Conservation (phyloP, 2,329 filamentous ascomycete species). For the Hypoxylon sp. region DNA sequence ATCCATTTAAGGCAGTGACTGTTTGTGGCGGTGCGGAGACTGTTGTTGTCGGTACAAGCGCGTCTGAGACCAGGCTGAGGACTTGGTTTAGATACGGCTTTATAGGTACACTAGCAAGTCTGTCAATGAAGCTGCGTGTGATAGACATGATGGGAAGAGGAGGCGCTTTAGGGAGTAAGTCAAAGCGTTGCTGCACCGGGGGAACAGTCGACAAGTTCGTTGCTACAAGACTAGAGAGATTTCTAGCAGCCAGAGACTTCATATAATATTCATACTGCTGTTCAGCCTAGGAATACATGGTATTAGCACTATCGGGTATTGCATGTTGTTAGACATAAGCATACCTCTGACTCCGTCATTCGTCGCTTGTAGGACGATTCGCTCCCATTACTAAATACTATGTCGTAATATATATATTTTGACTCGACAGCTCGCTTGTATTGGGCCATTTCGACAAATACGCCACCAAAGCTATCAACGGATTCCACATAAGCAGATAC, state of each 20-base stretch:
- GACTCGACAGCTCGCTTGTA: not conserved
- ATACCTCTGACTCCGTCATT: not conserved
- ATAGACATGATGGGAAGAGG: constrained; percentile 18
- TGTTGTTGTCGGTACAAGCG: not conserved
- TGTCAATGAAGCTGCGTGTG: constrained; percentile 12
- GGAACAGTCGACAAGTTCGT: constrained; percentile 2
- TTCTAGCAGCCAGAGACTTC: not conserved
- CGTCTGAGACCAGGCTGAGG: not conserved
- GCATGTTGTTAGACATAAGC: not conserved
- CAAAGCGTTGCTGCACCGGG: constrained; percentile 11
- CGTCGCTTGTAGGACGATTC: not conserved
- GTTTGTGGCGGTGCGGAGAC: not conserved
- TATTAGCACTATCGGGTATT: not conserved
- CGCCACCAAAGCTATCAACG: not conserved
- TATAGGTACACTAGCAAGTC: constrained; percentile 5
- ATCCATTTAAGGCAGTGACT: not conserved
- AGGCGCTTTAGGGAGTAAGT: constrained; percentile 7
- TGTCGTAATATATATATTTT: not conserved
- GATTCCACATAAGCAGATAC: not conserved
- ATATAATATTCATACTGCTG: not conserved
- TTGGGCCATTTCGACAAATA: not conserved
- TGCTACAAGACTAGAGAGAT: not conserved
- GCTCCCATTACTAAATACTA: not conserved
- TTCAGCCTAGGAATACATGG: not conserved
- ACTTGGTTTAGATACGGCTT: constrained; percentile 11